Conservation (phyloP, 2,329 filamentous ascomycete genomes). For the Stachybotrys chartarum region DNA sequence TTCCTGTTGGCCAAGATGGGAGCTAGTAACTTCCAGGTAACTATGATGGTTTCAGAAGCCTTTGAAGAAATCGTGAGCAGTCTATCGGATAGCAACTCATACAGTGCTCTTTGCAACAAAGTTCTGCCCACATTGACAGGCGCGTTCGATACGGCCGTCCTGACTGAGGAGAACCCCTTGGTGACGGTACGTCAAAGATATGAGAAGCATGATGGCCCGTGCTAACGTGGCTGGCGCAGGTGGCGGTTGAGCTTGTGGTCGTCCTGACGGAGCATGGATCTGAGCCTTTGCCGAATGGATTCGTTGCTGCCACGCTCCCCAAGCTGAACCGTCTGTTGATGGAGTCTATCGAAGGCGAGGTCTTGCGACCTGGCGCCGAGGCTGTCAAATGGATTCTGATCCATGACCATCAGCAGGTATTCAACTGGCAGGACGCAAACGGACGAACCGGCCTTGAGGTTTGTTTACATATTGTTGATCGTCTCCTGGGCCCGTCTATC, state of each 20-base stretch:
- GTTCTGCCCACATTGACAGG: conserved; percentile 82
- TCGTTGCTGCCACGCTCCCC: conserved; percentile 78
- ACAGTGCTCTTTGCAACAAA: conserved; percentile 73
- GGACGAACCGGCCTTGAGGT: conserved; percentile 82
- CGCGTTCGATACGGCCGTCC: conserved; percentile 79
- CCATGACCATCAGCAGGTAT: conserved; percentile 84
- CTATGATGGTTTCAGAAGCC: conserved; percentile 77
- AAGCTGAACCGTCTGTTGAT: conserved; percentile 80
- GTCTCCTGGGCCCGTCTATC: conserved; percentile 74
- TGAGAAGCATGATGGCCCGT: conserved; percentile 2
- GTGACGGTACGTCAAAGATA: conserved; percentile 51
- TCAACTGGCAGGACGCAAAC: conserved; percentile 74
- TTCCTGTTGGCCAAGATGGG: conserved; percentile 87
- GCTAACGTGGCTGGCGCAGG: conserved; percentile 27
- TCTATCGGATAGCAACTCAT: conserved; percentile 62
- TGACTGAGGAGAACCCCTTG: conserved; percentile 79
- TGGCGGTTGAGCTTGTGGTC: conserved; percentile 78
- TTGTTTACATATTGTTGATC: conserved; percentile 85
- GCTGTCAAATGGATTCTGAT: conserved; percentile 83
- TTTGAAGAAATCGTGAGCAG: conserved; percentile 80
- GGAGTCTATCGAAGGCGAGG: conserved; percentile 76
- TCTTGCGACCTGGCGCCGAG: conserved; percentile 79
- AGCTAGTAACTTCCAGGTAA: conserved; percentile 84
- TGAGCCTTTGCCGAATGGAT: conserved; percentile 78
- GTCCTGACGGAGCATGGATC: conserved; percentile 76